Conservation (phyloP, 352 stramenopile species). For the Phytophthora chlamydospora region DNA sequence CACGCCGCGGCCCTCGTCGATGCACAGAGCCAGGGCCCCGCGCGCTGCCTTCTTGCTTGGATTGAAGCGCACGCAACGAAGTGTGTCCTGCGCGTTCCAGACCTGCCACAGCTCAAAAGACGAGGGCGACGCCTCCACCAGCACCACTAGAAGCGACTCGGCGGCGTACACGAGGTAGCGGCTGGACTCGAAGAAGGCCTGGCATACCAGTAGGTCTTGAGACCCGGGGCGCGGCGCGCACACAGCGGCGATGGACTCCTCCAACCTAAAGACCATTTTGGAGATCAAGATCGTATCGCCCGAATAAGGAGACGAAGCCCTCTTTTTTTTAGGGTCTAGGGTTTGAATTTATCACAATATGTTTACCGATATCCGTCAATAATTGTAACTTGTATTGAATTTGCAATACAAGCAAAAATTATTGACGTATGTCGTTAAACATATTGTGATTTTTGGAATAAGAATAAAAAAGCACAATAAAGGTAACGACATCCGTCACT, state of each 20-base stretch:
- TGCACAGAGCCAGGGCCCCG: conserved; percentile 64
- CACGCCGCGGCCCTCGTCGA: conserved; percentile 67
- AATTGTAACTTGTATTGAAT: no score
- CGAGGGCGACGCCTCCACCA: conserved; percentile 43
- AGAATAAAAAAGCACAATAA: no score
- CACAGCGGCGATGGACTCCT: conserved; percentile 54
- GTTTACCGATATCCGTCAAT: no score
- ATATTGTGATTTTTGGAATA: no score
- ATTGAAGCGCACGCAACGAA: conserved; percentile 70
- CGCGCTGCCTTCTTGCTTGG: conserved; percentile 50
- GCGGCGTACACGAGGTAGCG: conserved; percentile 67
- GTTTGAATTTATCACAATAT: no score
- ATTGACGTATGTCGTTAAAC: no score
- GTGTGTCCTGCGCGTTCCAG: conserved; percentile 49
- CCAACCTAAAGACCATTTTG: conserved; percentile 52
- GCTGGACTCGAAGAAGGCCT: conserved; percentile 52
- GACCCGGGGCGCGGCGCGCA: conserved; percentile 38
- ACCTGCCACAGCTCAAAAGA: conserved; percentile 76
- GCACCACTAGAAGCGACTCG: conserved; percentile 66
- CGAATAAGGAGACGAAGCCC: no score
- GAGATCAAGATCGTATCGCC: not conserved
- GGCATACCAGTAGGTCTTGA: conserved; percentile 36
- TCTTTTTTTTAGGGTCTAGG: no score
- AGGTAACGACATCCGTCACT: no score
- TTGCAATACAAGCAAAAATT: no score